These are phyloP conservation scores for Ceriops zippeliana DNA, from an alignment of 345 rosid species.

Conservation along the genomic window DNA sequence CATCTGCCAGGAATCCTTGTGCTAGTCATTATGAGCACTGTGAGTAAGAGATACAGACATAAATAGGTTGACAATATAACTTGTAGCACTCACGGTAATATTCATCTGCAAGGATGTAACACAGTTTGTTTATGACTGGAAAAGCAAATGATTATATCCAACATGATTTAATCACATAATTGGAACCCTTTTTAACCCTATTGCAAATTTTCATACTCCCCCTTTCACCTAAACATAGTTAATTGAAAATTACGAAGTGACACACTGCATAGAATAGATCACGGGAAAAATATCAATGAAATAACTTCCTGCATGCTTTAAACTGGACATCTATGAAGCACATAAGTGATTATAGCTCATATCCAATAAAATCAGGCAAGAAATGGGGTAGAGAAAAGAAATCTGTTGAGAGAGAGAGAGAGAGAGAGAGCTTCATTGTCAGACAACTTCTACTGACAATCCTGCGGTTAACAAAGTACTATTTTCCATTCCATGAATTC, in stretches of 20 bases:
- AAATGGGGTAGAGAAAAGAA: too few species aligned
- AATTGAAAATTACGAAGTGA: neutral
- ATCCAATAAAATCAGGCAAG: too few species aligned
- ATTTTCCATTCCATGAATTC: neutral
- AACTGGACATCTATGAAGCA: neutral
- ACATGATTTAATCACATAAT: neutral
- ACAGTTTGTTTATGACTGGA: too few species aligned
- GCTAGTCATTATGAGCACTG: neutral
- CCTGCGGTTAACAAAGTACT: neutral
- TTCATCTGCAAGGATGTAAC: too few species aligned
- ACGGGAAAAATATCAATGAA: too few species aligned
- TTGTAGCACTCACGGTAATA: neutral
- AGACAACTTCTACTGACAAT: neutral
- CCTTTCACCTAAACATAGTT: neutral
- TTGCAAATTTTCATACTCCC: neutral
- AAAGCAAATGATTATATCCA: neutral
- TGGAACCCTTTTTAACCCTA: neutral
- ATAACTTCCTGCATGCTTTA: neutral
- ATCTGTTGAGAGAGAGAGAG: too few species aligned
- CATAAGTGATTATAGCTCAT: neutral
- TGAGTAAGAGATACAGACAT: too few species aligned
- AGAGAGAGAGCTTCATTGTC: neutral
- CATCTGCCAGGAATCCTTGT: slow-evolving; percentile 6
- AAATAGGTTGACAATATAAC: too few species aligned
- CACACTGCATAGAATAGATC: neutral